phyloP scores from a whole-genome alignment of 2,329 filamentous ascomycete genomes.

The Aspergillus sergii region DNA sequence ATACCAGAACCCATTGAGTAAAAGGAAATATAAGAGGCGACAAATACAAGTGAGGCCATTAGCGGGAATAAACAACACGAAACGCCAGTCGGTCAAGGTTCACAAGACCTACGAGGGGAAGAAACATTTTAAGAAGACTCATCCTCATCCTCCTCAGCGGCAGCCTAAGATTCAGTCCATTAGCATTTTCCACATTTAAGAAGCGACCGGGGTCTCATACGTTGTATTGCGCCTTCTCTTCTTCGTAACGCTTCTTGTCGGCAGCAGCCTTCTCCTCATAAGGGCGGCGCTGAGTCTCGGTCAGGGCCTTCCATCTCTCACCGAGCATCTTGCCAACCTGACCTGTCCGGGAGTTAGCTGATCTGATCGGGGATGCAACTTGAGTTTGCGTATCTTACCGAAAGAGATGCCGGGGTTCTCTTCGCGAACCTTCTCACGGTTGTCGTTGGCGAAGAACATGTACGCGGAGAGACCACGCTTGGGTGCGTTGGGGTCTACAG shows the following conservation, averaged over 20 bases:
- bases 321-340: slow-evolving; percentile 98
- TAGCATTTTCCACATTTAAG: slow-evolving; percentile 2
- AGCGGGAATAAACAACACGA: slow-evolving; percentile 36
- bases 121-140: slow-evolving; percentile 36
- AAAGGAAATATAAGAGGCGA: slow-evolving; percentile 31
- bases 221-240: slow-evolving; percentile 93
- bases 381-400: slow-evolving; percentile 58
- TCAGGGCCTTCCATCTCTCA: slow-evolving; percentile 97
- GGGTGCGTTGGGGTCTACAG: slow-evolving; percentile 87
- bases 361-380: not conserved
- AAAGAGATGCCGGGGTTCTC: slow-evolving; percentile 98
- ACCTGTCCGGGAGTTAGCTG: slow-evolving; percentile 53
- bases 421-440: slow-evolving; percentile 96
- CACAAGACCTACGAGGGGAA: slow-evolving; percentile 24
- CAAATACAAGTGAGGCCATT: slow-evolving; percentile 34
- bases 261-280: slow-evolving; percentile 96
- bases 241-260: slow-evolving; percentile 99
- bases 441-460: slow-evolving; percentile 99
- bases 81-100: slow-evolving; percentile 38
- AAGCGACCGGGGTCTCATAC: slow-evolving; percentile 55
- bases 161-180: slow-evolving; percentile 48
- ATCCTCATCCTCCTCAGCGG: slow-evolving; percentile 59
- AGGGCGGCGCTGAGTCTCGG: slow-evolving; percentile 86
- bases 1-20: slow-evolving; percentile 36
- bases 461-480: slow-evolving; percentile 99